Evolutionary conservation across 345 rosid species (phyloP).

Genomic region (Hibiscus trionum): DNA sequence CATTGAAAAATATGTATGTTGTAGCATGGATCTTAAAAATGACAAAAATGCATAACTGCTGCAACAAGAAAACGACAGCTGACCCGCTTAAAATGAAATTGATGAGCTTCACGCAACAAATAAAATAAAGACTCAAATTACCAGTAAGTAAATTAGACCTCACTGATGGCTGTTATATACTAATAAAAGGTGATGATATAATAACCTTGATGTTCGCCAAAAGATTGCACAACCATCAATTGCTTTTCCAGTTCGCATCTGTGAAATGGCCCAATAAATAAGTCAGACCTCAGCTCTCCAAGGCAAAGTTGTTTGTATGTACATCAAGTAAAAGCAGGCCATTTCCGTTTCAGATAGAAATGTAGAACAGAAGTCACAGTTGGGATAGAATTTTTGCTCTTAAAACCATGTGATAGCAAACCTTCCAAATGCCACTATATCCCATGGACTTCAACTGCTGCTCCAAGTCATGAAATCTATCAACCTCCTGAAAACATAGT

Average conservation of each 20-base stretch:
- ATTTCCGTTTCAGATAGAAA: not conserved
- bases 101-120: not conserved
- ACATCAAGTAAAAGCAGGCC: not conserved
- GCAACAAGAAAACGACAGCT: not conserved
- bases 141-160: not conserved
- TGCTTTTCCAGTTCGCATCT: slow-evolving; percentile 96
- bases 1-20: not conserved
- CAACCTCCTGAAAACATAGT: slow-evolving; percentile 66
- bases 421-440: slow-evolving; percentile 86
- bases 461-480: slow-evolving; percentile 73
- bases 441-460: slow-evolving; percentile 60
- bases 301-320: not conserved
- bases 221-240: slow-evolving; percentile 96
- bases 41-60: not conserved
- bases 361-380: not conserved
- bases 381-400: not conserved
- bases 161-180: slow-evolving; percentile 7
- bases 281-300: slow-evolving; percentile 2
- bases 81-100: slow-evolving; percentile 3
- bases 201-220: slow-evolving; percentile 80
- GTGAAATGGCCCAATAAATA: slow-evolving; percentile 15
- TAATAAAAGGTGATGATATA: slow-evolving; percentile 6
- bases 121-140: not conserved
- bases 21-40: not conserved
- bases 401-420: slow-evolving; percentile 14